A percentile compares a stretch with the other conserved stretches of the same genome.
Conservation (phyloP, 345 rosid genomes). For the Conringia planisiliqua region DNA sequence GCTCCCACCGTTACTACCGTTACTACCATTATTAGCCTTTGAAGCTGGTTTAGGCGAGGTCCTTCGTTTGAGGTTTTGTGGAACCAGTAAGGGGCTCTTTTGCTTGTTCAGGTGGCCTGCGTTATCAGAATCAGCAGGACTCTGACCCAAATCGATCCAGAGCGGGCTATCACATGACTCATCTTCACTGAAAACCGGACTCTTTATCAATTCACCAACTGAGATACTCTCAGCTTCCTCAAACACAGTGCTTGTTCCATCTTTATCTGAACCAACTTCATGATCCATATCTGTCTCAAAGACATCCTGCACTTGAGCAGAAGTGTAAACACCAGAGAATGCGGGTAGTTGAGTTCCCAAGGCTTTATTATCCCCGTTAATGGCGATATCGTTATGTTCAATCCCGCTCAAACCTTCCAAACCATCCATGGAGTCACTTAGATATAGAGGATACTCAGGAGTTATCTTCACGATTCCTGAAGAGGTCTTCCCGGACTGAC, state of each 20-base stretch:
- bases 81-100: conserved; percentile 56
- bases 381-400: conserved; percentile 53
- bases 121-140: conserved; percentile 74
- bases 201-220: conserved; percentile 94
- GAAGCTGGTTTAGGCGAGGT: conserved; percentile 62
- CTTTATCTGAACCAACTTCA: conserved; percentile 77
- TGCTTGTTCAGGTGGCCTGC: conserved; percentile 53
- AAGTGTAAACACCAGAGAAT: conserved; percentile 85
- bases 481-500: conserved; percentile 82
- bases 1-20: conserved; percentile 55
- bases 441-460: conserved; percentile 89
- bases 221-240: conserved; percentile 93
- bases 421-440: conserved; percentile 87
- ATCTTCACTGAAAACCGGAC: conserved; percentile 96
- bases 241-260: conserved; percentile 83
- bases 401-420: conserved; percentile 58
- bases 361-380: conserved; percentile 55
- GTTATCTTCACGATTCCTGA: conserved; percentile 97
- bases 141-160: conserved; percentile 97
- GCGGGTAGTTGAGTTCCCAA: conserved; percentile 82
- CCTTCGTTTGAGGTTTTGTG: conserved; percentile 53
- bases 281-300: conserved; percentile 87
- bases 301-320: conserved; percentile 92
- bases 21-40: conserved; percentile 55
- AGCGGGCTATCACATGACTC: conserved; percentile 84